A percentile compares a stretch with the other conserved stretches of the same genome.
phyloP scores from a whole-genome alignment of 2,329 filamentous ascomycete genomes.

The Pseudogymnoascus sp. region DNA sequence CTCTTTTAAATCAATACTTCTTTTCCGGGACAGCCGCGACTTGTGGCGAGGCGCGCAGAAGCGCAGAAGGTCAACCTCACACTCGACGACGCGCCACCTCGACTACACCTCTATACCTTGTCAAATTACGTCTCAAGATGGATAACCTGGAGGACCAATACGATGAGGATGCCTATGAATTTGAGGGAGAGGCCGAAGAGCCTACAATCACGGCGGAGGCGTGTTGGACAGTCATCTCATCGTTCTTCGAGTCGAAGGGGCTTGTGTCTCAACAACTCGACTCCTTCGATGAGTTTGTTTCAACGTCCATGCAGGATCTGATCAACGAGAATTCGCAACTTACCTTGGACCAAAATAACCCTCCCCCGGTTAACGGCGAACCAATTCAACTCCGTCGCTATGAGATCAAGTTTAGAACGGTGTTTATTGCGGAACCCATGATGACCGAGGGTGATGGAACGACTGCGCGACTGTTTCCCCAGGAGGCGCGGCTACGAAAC shows the following conservation, averaged over 20 bases:
- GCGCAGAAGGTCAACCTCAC: constrained; percentile 2
- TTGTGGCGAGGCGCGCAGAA: constrained; percentile 11
- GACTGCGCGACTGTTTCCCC: constrained; percentile 76
- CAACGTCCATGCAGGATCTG: constrained; percentile 87
- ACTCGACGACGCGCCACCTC: constrained; percentile 11
- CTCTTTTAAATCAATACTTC: not conserved
- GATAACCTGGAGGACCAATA: constrained; percentile 34
- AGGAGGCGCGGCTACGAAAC: constrained; percentile 92
- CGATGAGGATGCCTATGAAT: constrained; percentile 56
- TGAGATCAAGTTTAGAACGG: constrained; percentile 86
- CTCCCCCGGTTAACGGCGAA: constrained; percentile 64
- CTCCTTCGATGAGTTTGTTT: constrained; percentile 95
- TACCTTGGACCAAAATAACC: constrained; percentile 86
- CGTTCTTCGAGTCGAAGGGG: constrained; percentile 94
- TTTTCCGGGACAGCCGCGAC: constrained; percentile 5
- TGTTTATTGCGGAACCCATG: constrained; percentile 80
- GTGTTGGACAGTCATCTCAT: constrained; percentile 95
- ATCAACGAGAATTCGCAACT: constrained; percentile 86
- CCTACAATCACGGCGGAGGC: constrained; percentile 85
- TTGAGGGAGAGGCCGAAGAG: constrained; percentile 58
- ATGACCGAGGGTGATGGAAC: constrained; percentile 90
- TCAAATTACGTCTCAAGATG: constrained; percentile 21
- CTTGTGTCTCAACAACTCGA: constrained; percentile 96
- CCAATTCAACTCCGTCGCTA: constrained; percentile 83
- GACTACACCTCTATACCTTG: constrained; percentile 4